Percentiles rank a stretch among this genome's conserved stretches.
phyloP scores from a whole-genome alignment of 148 eudicot species.

The Camellia lanceoleosa region DNA sequence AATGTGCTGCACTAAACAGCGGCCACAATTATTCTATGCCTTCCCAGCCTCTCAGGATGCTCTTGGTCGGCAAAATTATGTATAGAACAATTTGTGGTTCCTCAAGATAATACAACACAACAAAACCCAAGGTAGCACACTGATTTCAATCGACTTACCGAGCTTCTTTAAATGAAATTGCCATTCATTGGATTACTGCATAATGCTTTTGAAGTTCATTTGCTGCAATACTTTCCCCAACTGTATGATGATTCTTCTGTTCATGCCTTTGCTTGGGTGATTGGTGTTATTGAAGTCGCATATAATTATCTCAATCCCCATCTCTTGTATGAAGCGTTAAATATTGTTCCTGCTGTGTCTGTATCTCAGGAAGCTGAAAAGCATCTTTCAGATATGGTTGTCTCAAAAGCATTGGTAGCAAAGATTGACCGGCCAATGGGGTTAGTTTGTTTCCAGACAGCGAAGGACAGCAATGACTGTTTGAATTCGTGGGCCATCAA shows the following conservation, averaged over 20 bases:
- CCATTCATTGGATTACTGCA: background rate
- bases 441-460: constrained; percentile 67
- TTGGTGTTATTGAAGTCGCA: background rate
- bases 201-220: background rate
- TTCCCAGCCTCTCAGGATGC: too few relatives aligned
- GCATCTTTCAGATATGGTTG: constrained; percentile 92
- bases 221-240: background rate
- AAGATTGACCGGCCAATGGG: constrained; percentile 85
- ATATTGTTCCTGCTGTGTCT: background rate
- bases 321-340: background rate
- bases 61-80: too few relatives aligned
- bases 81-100: too few relatives aligned
- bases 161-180: background rate
- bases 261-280: too few relatives aligned
- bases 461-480: constrained; percentile 77
- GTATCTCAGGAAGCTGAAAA: constrained; percentile 79
- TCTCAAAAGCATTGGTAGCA: constrained; percentile 76
- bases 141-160: too few relatives aligned
- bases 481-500: constrained; percentile 90
- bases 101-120: too few relatives aligned
- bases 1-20: too few relatives aligned
- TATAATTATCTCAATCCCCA: background rate
- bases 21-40: too few relatives aligned
- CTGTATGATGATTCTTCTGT: too few relatives aligned
- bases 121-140: too few relatives aligned